Base-by-base conservation (phyloP, 169 alveolate genomes). In the Eimeria falciformis region DNA sequence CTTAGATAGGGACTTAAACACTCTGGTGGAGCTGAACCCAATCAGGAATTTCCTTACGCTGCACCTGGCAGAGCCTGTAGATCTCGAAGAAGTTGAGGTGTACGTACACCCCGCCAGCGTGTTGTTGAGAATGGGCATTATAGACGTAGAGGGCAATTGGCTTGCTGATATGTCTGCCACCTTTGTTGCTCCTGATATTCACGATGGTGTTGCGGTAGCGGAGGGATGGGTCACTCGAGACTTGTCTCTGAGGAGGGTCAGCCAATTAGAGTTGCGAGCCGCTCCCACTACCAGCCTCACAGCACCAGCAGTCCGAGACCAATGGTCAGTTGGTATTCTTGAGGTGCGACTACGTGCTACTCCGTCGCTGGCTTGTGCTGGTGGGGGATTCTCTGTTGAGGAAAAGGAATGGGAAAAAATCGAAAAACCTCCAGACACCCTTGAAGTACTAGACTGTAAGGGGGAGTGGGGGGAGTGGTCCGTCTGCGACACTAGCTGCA, bases 401-500 rank as follows among this genome's bases (percentile, higher is more conserved):
- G 69, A 78, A 17, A 47, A 78, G n/a, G 87, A 23, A 25, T 78
- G 87, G n/a, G 87, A 78, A 46, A 21, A 33, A 1, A 29, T 68
- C 27, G 29, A 25, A 12, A 25, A 23, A 29, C 50, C 2, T 14
- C 87, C 87, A 18, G 21, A 65, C 18, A 47, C 87, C 4, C 68
- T 78, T 12, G 87, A 50, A 47, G 69, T 27, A 40, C 45, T 78
- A 23, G 87, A 78, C 40, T 78, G 87, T 27, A 5, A 78, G 33
- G 87, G 87, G 25, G 71, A 50, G 47, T 78, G 87, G 87, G 71
- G 27, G 53, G 87, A 78, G 37, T 78, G 87, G 87, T 78, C 87
- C 29, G 46, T 78, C 7, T 78, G 87, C 47, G 87, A 78, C 29
- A 46, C 18, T 45, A 78, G 53, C 46, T 78, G 87, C 29, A 78